Evolutionary conservation across 2,329 filamentous ascomycete genomes (phyloP).

Genomic region (Fusarium circinatum): DNA sequence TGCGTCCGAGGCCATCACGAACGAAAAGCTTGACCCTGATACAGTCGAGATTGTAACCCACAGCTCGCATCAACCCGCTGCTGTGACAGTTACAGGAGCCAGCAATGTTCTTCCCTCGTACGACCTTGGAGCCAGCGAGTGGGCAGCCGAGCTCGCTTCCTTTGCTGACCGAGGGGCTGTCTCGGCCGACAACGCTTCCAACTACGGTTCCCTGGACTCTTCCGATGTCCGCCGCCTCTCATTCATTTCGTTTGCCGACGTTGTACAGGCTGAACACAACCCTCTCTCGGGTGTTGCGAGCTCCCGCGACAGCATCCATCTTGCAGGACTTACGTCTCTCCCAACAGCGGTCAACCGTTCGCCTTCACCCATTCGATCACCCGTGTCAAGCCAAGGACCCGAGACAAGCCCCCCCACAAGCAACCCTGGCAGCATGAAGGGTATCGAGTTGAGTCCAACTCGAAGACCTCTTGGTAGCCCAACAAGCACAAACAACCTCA

Average conservation of each 20-base stretch:
- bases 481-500: slow-evolving; percentile 61
- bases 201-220: slow-evolving; percentile 79
- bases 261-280: slow-evolving; percentile 86
- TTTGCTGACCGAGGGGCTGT: slow-evolving; percentile 58
- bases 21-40: slow-evolving; percentile 84
- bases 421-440: slow-evolving; percentile 78
- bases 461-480: slow-evolving; percentile 72
- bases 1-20: slow-evolving; percentile 91
- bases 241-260: slow-evolving; percentile 97
- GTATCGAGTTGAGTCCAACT: slow-evolving; percentile 75
- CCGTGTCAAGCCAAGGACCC: slow-evolving; percentile 75
- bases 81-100: slow-evolving; percentile 70
- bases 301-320: slow-evolving; percentile 75
- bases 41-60: slow-evolving; percentile 94
- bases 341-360: slow-evolving; percentile 70
- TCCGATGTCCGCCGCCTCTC: slow-evolving; percentile 84
- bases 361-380: slow-evolving; percentile 82
- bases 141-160: slow-evolving; percentile 67
- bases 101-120: slow-evolving; percentile 49
- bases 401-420: slow-evolving; percentile 80
- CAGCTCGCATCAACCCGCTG: slow-evolving; percentile 81
- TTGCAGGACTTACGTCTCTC: slow-evolving; percentile 73
- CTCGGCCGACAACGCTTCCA: slow-evolving; percentile 72
- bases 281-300: slow-evolving; percentile 61
- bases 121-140: slow-evolving; percentile 58